phyloP scores from a whole-genome alignment of 2,329 filamentous ascomycete genomes.

The Penicillium sp. region DNA sequence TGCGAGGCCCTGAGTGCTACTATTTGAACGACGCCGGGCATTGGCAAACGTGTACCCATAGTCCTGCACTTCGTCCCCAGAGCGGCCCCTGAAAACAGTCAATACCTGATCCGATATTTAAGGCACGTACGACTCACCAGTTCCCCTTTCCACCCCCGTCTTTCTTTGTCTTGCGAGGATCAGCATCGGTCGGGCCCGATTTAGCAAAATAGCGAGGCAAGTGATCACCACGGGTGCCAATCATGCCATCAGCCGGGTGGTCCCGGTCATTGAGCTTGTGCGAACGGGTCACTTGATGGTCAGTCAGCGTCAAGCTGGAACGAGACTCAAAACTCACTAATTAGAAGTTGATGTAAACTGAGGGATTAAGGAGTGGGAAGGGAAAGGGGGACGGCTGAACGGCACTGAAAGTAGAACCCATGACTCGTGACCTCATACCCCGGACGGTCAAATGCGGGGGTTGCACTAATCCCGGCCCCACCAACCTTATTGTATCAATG shows the following conservation, averaged over 20 bases:
- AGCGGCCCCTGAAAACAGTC: conserved; percentile 64
- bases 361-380: background rate
- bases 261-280: conserved; percentile 95
- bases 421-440: conserved; percentile 25
- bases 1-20: conserved; percentile 69
- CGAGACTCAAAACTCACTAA: background rate
- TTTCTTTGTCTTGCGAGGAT: conserved; percentile 96
- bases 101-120: conserved; percentile 3
- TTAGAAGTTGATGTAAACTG: background rate
- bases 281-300: conserved; percentile 81
- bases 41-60: conserved; percentile 81
- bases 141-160: conserved; percentile 89
- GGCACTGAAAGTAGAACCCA: conserved; percentile 4
- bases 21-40: conserved; percentile 88
- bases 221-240: conserved; percentile 66
- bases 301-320: background rate
- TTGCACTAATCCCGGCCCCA: conserved; percentile 9
- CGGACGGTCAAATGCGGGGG: conserved; percentile 15
- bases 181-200: conserved; percentile 72
- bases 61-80: conserved; percentile 81
- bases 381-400: background rate
- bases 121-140: conserved; percentile 63
- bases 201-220: conserved; percentile 94
- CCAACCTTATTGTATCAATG: conserved; percentile 6
- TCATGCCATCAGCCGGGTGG: conserved; percentile 75